phyloP scores from a whole-genome alignment of 495 filamentous ascomycete species.

The Pyrenula aspistea region DNA sequence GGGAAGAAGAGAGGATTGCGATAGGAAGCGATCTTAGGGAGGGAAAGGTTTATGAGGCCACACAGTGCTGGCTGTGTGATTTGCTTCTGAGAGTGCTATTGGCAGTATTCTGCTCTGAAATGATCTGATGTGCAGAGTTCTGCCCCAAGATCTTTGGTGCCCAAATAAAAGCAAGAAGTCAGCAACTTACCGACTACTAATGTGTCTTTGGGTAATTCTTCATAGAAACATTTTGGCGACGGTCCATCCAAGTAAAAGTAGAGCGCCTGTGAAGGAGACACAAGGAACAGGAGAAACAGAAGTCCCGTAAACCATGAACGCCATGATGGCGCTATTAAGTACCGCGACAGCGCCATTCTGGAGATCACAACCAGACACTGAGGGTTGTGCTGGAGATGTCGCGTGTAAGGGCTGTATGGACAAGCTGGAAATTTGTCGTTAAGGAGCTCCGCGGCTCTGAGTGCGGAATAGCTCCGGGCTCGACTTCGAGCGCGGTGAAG shows the following conservation, averaged over 20 bases:
- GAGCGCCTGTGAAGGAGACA: constrained; percentile 60
- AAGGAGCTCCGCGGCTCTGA: neutral
- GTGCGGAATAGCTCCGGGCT: constrained; percentile 12
- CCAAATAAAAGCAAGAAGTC: too few species aligned
- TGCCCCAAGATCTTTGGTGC: too few species aligned
- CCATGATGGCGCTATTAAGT: neutral
- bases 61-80: too few species aligned
- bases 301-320: constrained; percentile 8
- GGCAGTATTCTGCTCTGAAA: too few species aligned
- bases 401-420: neutral
- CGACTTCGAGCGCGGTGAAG: too few species aligned
- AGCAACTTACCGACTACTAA: constrained; percentile 65
- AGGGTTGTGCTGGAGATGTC: neutral
- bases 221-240: constrained; percentile 72
- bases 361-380: neutral
- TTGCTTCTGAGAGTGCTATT: too few species aligned
- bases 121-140: too few species aligned
- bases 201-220: constrained; percentile 96
- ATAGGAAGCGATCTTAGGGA: too few species aligned
- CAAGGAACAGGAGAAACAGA: constrained; percentile 23
- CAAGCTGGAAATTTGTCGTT: neutral
- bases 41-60: too few species aligned
- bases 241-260: constrained; percentile 93
- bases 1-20: too few species aligned
- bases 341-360: neutral